A percentile compares a stretch with the other conserved stretches of the same genome.
These are phyloP conservation scores for Juglanconis juglandina DNA, from an alignment of 2,329 filamentous ascomycete species.

Conservation along the genomic window DNA sequence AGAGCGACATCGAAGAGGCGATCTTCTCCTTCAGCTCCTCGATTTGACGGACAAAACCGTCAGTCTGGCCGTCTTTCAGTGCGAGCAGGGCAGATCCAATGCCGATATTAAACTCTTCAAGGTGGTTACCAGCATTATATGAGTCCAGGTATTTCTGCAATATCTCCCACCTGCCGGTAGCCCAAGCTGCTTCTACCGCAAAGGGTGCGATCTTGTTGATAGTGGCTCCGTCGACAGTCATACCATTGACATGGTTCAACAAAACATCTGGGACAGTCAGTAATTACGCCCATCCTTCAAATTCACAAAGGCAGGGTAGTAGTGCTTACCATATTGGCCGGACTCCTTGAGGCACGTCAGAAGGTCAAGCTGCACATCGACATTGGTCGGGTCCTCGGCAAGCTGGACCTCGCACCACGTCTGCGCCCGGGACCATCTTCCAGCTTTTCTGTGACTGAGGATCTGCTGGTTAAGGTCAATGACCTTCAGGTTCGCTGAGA, in stretches of 20 bases:
- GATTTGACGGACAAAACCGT: constrained; percentile 56
- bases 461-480: constrained; percentile 93
- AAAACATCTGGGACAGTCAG: constrained; percentile 63
- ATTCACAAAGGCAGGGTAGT: neutral
- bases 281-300: neutral
- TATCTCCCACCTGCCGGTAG: constrained; percentile 75
- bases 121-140: constrained; percentile 46
- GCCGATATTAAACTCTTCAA: constrained; percentile 76
- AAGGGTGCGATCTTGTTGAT: constrained; percentile 71
- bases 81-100: constrained; percentile 67
- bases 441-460: constrained; percentile 86
- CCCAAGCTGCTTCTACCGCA: constrained; percentile 89
- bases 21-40: constrained; percentile 65
- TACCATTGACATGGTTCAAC: constrained; percentile 79
- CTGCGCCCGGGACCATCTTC: constrained; percentile 89
- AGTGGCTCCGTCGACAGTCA: constrained; percentile 52
- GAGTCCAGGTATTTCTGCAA: constrained; percentile 63
- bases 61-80: constrained; percentile 49
- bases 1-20: constrained; percentile 69
- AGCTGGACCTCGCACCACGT: constrained; percentile 96
- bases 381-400: constrained; percentile 71
- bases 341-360: constrained; percentile 88
- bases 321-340: constrained; percentile 79
- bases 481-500: constrained; percentile 80
- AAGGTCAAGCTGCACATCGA: constrained; percentile 76